phyloP scores from a whole-genome alignment of 129 eudicot genomes.

The Artemisia annua region DNA sequence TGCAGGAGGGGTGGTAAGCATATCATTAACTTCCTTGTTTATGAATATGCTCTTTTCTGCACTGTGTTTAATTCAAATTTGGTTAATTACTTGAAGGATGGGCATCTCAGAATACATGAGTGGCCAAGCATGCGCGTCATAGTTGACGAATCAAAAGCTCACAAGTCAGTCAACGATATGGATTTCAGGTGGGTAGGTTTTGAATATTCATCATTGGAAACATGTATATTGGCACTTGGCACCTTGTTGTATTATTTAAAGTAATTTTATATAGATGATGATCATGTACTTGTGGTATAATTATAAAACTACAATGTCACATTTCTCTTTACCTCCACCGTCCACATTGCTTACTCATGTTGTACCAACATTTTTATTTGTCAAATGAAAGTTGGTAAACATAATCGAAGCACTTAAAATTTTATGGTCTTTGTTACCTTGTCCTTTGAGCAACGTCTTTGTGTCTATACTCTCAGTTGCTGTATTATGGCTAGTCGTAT shows the following conservation, averaged over 20 bases:
- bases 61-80: conserved; percentile 23
- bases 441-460: conserved; percentile 4
- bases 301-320: neutral
- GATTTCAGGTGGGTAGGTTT: conserved; percentile 73
- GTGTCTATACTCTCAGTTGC: neutral
- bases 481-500: conserved; percentile 7
- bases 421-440: neutral
- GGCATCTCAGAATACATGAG: conserved; percentile 88
- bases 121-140: conserved; percentile 91
- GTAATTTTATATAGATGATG: conserved; percentile 2
- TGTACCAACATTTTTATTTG: conserved; percentile 2
- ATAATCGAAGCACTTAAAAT: neutral
- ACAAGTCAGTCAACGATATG: conserved; percentile 84
- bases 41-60: neutral
- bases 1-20: conserved; percentile 85
- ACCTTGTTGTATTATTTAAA: conserved; percentile 8
- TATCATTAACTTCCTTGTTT: conserved; percentile 15
- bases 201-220: conserved; percentile 9
- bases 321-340: neutral
- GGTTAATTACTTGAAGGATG: conserved; percentile 63
- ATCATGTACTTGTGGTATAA: neutral
- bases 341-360: neutral
- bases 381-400: neutral
- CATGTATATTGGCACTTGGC: conserved; percentile 7
- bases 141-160: conserved; percentile 89